Evolutionary conservation across 192 early-diverging fungal genomes (phyloP), one percentile per base, ranked within the genome.

Genomic region (Kickxella alabastrina): DNA sequence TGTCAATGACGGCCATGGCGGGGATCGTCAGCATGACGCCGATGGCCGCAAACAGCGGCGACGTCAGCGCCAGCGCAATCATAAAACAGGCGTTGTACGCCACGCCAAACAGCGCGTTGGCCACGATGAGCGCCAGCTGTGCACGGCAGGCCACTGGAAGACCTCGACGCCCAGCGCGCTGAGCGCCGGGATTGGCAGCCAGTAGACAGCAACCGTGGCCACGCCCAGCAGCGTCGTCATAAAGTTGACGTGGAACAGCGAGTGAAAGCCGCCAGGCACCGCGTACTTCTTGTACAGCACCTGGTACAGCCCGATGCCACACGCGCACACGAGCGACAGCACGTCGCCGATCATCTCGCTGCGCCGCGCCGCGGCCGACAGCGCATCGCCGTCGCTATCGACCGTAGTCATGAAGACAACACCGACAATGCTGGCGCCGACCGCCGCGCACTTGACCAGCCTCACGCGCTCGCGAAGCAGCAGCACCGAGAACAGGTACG

Each of bases 21-120:
- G 89, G 89, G 26, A 89, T 84, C 7, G 89, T 91, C 31, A 88
- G 76, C 86, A 92, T 87, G 18, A 87, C 78, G 19, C 88, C 90
- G 18, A 90, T 76, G 39, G 88, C 77, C 0, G 88, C 90, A 81
- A 89, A 87, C 22, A 85, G 62, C 21, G 80, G 79, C 24, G 71
- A 84, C 4, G 83, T 85, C 39, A 89, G 64, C 1, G 85, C 80
- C 44, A 92, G 84, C 15, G 86, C 79, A 21, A 85, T 80, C 85
- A 92, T 85, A 54, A 87, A 86, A 23, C 82, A 79, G 6, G 75
- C 86, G 56, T 92, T 90, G 75, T 85, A 92, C 13, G 82, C 61
- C 17, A 92, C 70, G 23, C 87, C 89, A 35, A 85, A 75, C 17
- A 81, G 47, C 8, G 84, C 84, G 57, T 88, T 86, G 50, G 75